phyloP scores from a whole-genome alignment of 208 protist species.

The Trypanosoma mega region DNA sequence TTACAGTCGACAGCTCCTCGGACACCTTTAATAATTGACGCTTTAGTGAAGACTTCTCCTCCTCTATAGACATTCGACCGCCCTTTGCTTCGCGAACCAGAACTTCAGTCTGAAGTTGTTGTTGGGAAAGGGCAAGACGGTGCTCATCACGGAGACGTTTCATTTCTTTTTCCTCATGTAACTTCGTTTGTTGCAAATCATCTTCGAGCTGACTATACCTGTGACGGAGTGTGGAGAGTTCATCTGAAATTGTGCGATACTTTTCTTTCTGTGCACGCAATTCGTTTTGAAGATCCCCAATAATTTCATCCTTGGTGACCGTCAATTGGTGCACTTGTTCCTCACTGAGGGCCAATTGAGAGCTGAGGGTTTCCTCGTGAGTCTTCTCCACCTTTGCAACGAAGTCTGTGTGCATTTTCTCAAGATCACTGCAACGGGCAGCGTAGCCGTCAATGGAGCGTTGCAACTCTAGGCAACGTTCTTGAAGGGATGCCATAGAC shows the following conservation, averaged over 20 bases:
- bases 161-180: conserved; percentile 58
- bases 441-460: conserved; percentile 7
- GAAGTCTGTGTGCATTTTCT: conserved; percentile 52
- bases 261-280: conserved; percentile 44
- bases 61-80: conserved; percentile 53
- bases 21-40: conserved; percentile 63
- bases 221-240: conserved; percentile 53
- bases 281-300: conserved; percentile 63
- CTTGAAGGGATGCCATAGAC: conserved; percentile 16
- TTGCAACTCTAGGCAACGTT: conserved; percentile 19
- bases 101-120: conserved; percentile 62
- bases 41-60: conserved; percentile 70
- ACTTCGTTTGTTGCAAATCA: conserved; percentile 41
- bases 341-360: conserved; percentile 46
- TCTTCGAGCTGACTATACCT: conserved; percentile 38
- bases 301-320: conserved; percentile 41
- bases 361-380: conserved; percentile 32
- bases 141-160: conserved; percentile 70
- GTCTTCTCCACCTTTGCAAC: conserved; percentile 39
- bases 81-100: conserved; percentile 68
- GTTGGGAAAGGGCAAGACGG: conserved; percentile 63
- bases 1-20: conserved; percentile 67
- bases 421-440: conserved; percentile 28
- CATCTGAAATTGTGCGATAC: conserved; percentile 39
- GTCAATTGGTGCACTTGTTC: conserved; percentile 51